A percentile compares a stretch with the other conserved stretches of the same genome.
Conservation (phyloP, 371 early-diverging fungal species). For the Actinomucor elegans region DNA sequence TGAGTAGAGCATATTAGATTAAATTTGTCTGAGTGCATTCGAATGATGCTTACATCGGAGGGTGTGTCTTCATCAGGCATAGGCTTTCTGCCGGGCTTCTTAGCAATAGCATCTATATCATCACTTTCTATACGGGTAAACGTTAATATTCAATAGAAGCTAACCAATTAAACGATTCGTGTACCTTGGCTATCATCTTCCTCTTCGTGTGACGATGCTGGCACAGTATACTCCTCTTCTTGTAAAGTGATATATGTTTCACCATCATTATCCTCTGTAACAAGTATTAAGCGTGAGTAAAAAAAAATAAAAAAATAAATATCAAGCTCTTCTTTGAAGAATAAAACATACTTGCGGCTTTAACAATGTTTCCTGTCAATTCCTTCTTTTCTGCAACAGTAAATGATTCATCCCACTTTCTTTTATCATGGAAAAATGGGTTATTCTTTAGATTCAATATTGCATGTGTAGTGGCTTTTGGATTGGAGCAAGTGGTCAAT, state of each 20-base stretch:
- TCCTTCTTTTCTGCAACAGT: constrained; percentile 24
- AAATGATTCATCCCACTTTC: constrained; percentile 32
- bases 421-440: constrained; percentile 22
- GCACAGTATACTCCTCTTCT: constrained; percentile 20
- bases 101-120: constrained; percentile 1
- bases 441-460: constrained; percentile 7
- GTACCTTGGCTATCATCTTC: constrained; percentile 21
- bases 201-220: neutral
- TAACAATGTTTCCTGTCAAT: constrained; percentile 30
- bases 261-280: constrained; percentile 23
- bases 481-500: neutral
- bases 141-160: neutral
- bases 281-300: neutral
- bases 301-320: neutral
- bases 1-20: neutral
- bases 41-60: constrained; percentile 24
- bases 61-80: constrained; percentile 24
- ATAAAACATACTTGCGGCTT: constrained; percentile 30
- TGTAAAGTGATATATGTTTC: constrained; percentile 24
- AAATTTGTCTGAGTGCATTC: too few species aligned
- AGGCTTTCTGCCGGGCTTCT: constrained; percentile 36
- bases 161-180: too few species aligned
- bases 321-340: neutral
- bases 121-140: constrained; percentile 17
- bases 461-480: constrained; percentile 9